A percentile compares a stretch with the other conserved stretches of the same genome.
phyloP scores from a whole-genome alignment of 2,329 filamentous ascomycete genomes.

The Ascochyta viciae-villosae region DNA sequence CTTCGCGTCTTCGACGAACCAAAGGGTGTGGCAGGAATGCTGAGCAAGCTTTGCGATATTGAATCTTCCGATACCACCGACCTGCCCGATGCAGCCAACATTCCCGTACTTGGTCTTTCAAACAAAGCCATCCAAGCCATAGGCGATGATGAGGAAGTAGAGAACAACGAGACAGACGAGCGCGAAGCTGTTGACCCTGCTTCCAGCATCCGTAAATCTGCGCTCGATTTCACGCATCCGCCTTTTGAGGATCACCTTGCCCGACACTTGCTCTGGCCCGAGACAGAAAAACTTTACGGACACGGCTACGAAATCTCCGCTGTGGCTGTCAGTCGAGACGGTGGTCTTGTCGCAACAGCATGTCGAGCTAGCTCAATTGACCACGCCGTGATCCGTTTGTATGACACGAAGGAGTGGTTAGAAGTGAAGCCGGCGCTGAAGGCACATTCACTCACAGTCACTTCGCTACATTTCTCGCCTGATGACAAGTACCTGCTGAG shows the following conservation, averaged over 20 bases:
- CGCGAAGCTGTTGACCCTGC: slow-evolving; percentile 63
- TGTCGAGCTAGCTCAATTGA: slow-evolving; percentile 92
- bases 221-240: slow-evolving; percentile 72
- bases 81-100: slow-evolving; percentile 87
- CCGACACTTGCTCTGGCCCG: slow-evolving; percentile 92
- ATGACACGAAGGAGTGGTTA: slow-evolving; percentile 86
- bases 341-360: slow-evolving; percentile 81
- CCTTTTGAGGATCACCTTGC: slow-evolving; percentile 90
- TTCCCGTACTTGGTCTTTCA: slow-evolving; percentile 91
- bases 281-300: slow-evolving; percentile 94
- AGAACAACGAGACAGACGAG: slow-evolving; percentile 57
- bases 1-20: slow-evolving; percentile 94
- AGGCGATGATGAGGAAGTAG: slow-evolving; percentile 40
- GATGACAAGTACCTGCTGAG: slow-evolving; percentile 81
- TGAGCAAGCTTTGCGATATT: slow-evolving; percentile 72
- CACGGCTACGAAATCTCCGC: slow-evolving; percentile 97
- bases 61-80: slow-evolving; percentile 22
- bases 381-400: slow-evolving; percentile 91
- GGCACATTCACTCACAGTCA: slow-evolving; percentile 88
- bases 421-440: slow-evolving; percentile 82
- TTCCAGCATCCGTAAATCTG: slow-evolving; percentile 64
- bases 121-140: slow-evolving; percentile 82
- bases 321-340: slow-evolving; percentile 78
- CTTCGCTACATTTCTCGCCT: slow-evolving; percentile 77
- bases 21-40: slow-evolving; percentile 77